Evolutionary conservation across 176 grass and related monocot species (phyloP), one percentile per base, ranked within the genome.

Genomic region (Aegilops sharonensis): DNA sequence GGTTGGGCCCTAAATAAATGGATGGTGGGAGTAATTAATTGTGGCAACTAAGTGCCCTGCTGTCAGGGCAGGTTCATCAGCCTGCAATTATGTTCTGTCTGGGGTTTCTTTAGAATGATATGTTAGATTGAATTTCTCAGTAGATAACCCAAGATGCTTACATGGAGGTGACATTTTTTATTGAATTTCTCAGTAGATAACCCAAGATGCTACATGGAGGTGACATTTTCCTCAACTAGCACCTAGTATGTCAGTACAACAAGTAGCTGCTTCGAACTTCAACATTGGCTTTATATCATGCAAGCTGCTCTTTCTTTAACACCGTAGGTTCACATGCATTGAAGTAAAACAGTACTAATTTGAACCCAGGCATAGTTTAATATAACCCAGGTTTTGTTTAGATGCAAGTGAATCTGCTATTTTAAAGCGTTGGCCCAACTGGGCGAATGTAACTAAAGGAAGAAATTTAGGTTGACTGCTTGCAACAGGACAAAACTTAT

Each of bases 11-110:
- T 59, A 59, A 59, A 59, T 59, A 59, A 57, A 57, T 2, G 18
- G 56, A 59, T 59, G 56, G 56, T 21, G 56, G 56, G 15, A 17
- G 20, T 66, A 17, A 36, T 70, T 70, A 64, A 80, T 80, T 36
- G 11, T 27, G 64, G n/a, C 60, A 65, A 80, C 12, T 27, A 74
- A 74, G 40, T 48, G 40, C 43, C 64, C 50, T 54, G 50, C 11
- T 48, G 25, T 21, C 21, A 70, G 11, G 71, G 50, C 72, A 82
- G 78, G 47, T 68, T 36, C 25, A 74, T 39, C 66, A 64, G 8
- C 14, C 10, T 15, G 6, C 35, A 78, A 69, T 88, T 73, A 56
- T 77, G 63, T 77, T 82, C 45, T 82, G 7, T 77, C 36, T 40
- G 5, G 47, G 48, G 11, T 66, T 62, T 17, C 73, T 71, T 85